Evolutionary conservation across 805 yeast species (phyloP), one percentile per base, ranked within the genome.

Genomic region (Kodamaea neixiangensis): DNA sequence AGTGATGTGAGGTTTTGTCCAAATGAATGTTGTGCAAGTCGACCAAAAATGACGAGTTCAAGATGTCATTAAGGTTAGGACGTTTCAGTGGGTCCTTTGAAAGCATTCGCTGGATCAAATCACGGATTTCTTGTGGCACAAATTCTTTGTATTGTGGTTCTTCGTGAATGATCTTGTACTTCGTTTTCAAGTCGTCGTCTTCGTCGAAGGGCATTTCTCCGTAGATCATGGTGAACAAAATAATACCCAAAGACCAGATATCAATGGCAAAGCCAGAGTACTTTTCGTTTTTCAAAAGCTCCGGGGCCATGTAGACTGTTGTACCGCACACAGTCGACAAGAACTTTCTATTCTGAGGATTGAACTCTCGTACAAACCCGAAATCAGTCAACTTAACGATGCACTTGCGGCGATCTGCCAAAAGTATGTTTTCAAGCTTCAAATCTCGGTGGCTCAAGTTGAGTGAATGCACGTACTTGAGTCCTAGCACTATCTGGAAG

Each of bases 261-360:
- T 93, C 99, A 1, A 85, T 83, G 58, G 86, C 85, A 56, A 82
- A 78, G 0, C 97, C 98, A 39, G 83, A 83, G 65, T 91, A 91
- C 43, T 84, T 83, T 53, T 81, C 78, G 54, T 83, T 78, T 49
- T 75, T 73, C 14, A 92, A 73, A 54, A 94, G 73, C 64, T 93
- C 99, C 0, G 99, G 99, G 0, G 99, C 97, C 97, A 93, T 92
- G 65, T 93, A 93, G 2, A 90, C 96, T 0, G 91, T 83, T 0
- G 98, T 93, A 2, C 99, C 99, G 68, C 99, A 93, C 1, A 91
- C 77, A 0, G 97, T 94, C 46, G 86, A 87, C 31, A 93, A 68
- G 44, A 86, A 67, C 4, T 76, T 68, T 46, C 86, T 75, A 37
- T 59, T 61, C 33, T 58, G 61, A 1, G 77, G 77, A 47, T 67